phyloP scores from a whole-genome alignment of 371 early-diverging fungal species.

The Batkoa obscura region DNA sequence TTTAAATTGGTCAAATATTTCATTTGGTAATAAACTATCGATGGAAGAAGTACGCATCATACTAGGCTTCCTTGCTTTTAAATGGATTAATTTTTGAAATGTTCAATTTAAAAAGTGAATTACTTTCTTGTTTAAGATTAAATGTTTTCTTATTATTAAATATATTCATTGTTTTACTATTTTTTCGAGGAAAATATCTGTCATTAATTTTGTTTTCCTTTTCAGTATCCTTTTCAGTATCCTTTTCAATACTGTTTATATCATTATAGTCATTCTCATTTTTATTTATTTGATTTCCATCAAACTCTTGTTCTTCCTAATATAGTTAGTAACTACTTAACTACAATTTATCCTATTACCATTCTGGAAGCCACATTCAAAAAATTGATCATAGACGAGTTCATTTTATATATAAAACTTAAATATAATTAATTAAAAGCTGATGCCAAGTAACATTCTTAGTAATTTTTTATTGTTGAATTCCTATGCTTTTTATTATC shows the following conservation, averaged over 20 bases:
- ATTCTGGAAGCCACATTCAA: background rate
- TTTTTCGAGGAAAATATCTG: too few relatives aligned
- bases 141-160: background rate
- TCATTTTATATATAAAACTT: background rate
- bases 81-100: background rate
- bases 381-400: slow-evolving; percentile 5
- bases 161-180: background rate
- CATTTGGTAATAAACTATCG: background rate
- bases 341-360: background rate
- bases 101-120: background rate
- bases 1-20: background rate
- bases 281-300: background rate
- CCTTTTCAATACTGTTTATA: background rate
- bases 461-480: too few relatives aligned
- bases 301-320: too few relatives aligned
- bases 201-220: too few relatives aligned
- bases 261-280: background rate
- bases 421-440: background rate
- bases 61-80: background rate
- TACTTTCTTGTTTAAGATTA: background rate
- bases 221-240: background rate
- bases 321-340: background rate
- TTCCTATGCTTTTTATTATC: too few relatives aligned
- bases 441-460: background rate
- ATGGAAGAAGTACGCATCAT: slow-evolving; percentile 1